phyloP scores from a whole-genome alignment of 1,284 basidiomycete species.

The Rhodotorula sp. region DNA sequence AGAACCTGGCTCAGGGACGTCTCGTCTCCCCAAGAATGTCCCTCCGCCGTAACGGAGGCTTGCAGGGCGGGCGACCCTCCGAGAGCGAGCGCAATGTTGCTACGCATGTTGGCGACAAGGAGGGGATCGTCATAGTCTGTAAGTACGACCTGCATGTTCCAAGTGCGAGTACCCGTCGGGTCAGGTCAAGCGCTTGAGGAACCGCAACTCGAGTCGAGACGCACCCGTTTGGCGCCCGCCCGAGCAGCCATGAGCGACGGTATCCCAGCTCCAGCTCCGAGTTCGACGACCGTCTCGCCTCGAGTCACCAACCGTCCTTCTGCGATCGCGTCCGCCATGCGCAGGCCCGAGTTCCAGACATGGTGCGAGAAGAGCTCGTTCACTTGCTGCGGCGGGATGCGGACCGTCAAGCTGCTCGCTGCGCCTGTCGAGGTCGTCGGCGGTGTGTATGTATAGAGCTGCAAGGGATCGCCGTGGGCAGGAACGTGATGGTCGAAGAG shows the following conservation, averaged over 20 bases:
- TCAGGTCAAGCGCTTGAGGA: background rate
- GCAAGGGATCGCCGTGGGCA: slow-evolving; percentile 19
- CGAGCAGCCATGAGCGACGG: slow-evolving; percentile 18
- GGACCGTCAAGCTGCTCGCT: background rate
- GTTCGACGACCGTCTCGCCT: slow-evolving; percentile 17
- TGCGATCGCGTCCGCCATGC: slow-evolving; percentile 11
- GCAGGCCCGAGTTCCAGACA: slow-evolving; percentile 14
- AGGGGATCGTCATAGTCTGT: slow-evolving; percentile 27
- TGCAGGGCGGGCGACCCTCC: background rate
- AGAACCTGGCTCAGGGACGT: background rate
- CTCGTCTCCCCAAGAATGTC: slow-evolving; percentile 24
- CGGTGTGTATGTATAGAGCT: slow-evolving; percentile 22
- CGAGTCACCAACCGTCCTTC: background rate
- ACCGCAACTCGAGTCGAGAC: background rate
- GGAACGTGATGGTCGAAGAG: slow-evolving; percentile 29
- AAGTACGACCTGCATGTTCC: slow-evolving; percentile 6
- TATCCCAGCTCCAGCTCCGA: slow-evolving; percentile 30
- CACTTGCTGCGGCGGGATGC: slow-evolving; percentile 20
- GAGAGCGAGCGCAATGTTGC: slow-evolving; percentile 14
- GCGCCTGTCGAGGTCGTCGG: background rate
- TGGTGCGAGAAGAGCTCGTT: slow-evolving; percentile 26
- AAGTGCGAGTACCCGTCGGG: too few species aligned
- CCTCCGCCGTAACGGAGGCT: background rate
- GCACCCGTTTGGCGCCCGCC: slow-evolving; percentile 6
- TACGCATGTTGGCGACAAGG: slow-evolving; percentile 17